Base-by-base conservation (phyloP, 2,329 filamentous ascomycete genomes). In the Pseudocercospora musae region DNA sequence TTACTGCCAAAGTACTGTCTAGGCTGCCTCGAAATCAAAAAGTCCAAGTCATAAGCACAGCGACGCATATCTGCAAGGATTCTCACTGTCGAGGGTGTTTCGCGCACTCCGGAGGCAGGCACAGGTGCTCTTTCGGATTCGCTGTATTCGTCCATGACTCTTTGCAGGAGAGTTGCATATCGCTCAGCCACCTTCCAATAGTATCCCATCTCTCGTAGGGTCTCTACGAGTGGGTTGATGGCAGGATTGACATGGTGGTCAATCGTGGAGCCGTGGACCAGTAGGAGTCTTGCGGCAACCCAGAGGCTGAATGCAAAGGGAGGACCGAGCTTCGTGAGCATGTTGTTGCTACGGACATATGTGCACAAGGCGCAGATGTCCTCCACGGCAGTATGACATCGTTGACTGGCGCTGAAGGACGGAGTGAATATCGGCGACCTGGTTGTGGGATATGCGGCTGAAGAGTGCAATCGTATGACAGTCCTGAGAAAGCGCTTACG, bases 251-350 rank as follows among this genome's bases (percentile, higher is more conserved):
- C 82, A 65, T 89, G 90, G 74, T 90, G 90, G 68, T 95, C 91
- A 59, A 96, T 92, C 0, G 92, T 96, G 7, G 91, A 95, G 25
- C 92, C 92, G 74, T 96, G 92, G 2, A 97, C 93, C 8, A 96
- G 87, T 4, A 96, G 81, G 3, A 96, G 82, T 3, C 93, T 88
- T 5, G 93, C 92, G 2, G 91, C 92, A 15, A 96, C 93, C 93
- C 93, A 96, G 1, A 96, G 81, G 0, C 91, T 92, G 73, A 96
- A 97, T 3, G 92, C 92, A 74, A 96, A 96, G 0, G 92, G 92
- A 0, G 92, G 92, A 0, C 93, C 93, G 15, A 96, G 85, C 74
- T 92, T 92, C 55, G 87, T 83, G 20, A 96, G 81, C 74, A 96
- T 84, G 57, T 84, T 84, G 69, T 91, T 89, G 63, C 86, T 86